Percentiles rank a stretch among this genome's conserved stretches.
phyloP scores from a whole-genome alignment of 2,329 filamentous ascomycete species.

The Penicillium sp. region DNA sequence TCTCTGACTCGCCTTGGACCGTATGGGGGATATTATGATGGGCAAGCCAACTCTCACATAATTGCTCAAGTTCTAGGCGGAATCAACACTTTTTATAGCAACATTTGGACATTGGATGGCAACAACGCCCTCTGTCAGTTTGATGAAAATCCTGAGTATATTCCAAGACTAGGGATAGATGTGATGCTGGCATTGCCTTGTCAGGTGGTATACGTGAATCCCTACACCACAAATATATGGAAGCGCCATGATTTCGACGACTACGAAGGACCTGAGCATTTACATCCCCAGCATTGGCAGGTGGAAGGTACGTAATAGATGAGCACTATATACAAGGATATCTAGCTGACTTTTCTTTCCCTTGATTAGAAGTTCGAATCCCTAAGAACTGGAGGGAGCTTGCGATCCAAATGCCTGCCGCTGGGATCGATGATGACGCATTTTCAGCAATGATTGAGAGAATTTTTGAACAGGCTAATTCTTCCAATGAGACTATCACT shows the following conservation, averaged over 20 bases:
- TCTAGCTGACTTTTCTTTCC: background rate
- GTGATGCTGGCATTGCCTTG: background rate
- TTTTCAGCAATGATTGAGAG: background rate
- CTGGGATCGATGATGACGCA: background rate
- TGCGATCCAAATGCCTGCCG: background rate
- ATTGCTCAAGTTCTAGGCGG: background rate
- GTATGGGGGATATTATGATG: background rate
- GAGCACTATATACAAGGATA: background rate
- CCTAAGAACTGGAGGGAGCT: background rate
- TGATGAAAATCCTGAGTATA: background rate
- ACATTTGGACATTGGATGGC: background rate
- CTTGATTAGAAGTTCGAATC: background rate
- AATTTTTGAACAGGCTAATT: background rate
- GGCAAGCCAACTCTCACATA: background rate
- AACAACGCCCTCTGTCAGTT: background rate
- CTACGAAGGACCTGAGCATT: background rate
- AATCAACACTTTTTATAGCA: background rate
- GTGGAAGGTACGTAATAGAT: background rate
- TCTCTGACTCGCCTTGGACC: background rate
- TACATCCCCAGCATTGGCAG: background rate
- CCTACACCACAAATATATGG: background rate
- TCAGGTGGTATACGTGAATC: background rate
- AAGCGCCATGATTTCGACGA: background rate
- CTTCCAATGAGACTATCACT: background rate
- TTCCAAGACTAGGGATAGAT: background rate